Evolutionary conservation across 129 eudicot species (phyloP).

Genomic region (Tagetes patula): DNA sequence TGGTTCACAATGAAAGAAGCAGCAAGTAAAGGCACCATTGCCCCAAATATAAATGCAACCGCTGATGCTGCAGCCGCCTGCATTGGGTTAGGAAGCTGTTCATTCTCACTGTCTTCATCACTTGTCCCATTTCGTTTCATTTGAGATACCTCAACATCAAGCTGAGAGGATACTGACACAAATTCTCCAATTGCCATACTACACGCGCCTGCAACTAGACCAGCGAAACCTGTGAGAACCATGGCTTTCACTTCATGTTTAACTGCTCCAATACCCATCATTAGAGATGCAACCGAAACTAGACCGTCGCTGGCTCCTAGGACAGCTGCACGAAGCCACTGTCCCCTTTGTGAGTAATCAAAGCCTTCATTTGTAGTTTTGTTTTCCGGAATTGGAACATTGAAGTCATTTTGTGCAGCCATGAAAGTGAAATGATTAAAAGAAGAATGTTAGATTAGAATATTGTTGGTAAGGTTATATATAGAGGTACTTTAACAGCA

Average conservation of each 20-base stretch:
- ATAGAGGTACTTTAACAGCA: slow-evolving; percentile 3
- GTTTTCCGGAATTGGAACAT: slow-evolving; percentile 23
- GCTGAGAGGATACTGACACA: slow-evolving; percentile 39
- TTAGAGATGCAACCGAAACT: slow-evolving; percentile 38
- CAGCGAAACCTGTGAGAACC: slow-evolving; percentile 40
- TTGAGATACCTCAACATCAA: slow-evolving; percentile 35
- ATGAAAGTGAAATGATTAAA: slow-evolving; percentile 10
- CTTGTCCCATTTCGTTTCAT: slow-evolving; percentile 18
- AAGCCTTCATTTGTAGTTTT: slow-evolving; percentile 22
- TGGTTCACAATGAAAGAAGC: slow-evolving; percentile 39
- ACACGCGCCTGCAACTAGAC: slow-evolving; percentile 40
- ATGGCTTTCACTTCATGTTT: slow-evolving; percentile 33
- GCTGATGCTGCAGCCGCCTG: slow-evolving; percentile 50
- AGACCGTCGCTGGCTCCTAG: slow-evolving; percentile 40
- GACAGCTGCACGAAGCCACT: slow-evolving; percentile 45
- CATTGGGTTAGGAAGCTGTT: slow-evolving; percentile 35
- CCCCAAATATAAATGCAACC: slow-evolving; percentile 38
- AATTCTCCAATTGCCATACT: slow-evolving; percentile 43
- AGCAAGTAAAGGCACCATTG: slow-evolving; percentile 42
- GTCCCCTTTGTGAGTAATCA: slow-evolving; percentile 44
- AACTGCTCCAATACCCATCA: slow-evolving; percentile 45
- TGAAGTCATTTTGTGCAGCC: slow-evolving; percentile 32
- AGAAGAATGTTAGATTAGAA: neutral
- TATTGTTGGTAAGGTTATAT: neutral
- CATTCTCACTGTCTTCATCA: slow-evolving; percentile 19